Evolutionary conservation across 2,329 filamentous ascomycete genomes (phyloP).

Genomic region (Diaporthe ampelina): DNA sequence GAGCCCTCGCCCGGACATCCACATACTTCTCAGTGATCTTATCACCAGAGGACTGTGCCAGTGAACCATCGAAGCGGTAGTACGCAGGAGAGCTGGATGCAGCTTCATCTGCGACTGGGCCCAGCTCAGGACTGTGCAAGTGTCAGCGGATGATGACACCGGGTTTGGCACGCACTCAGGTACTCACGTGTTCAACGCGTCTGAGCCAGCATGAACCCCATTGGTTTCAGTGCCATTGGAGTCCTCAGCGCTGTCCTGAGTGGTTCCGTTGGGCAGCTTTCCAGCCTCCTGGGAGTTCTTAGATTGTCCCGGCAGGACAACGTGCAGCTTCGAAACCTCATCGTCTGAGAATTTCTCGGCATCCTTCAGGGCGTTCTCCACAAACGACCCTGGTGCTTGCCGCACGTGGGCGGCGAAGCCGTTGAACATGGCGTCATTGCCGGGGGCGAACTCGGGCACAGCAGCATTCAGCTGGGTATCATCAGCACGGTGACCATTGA

Average conservation of each 20-base stretch:
- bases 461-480: slow-evolving; percentile 72
- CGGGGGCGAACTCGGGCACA: slow-evolving; percentile 73
- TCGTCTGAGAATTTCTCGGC: slow-evolving; percentile 51
- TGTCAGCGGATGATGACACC: slow-evolving; percentile 25
- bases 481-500: slow-evolving; percentile 57
- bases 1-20: slow-evolving; percentile 56
- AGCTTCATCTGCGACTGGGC: slow-evolving; percentile 31
- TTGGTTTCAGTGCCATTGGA: slow-evolving; percentile 31
- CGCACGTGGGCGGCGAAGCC: slow-evolving; percentile 4
- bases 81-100: slow-evolving; percentile 33
- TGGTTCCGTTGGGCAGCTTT: slow-evolving; percentile 36
- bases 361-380: slow-evolving; percentile 45
- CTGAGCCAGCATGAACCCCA: slow-evolving; percentile 28
- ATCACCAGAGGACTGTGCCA: slow-evolving; percentile 38
- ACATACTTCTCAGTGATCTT: slow-evolving; percentile 46
- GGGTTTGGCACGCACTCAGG: not conserved
- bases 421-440: slow-evolving; percentile 19
- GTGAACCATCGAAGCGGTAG: slow-evolving; percentile 34
- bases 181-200: slow-evolving; percentile 36
- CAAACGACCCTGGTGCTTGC: slow-evolving; percentile 5
- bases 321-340: slow-evolving; percentile 49
- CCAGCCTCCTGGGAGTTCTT: slow-evolving; percentile 9
- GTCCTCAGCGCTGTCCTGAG: slow-evolving; percentile 20
- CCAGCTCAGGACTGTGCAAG: slow-evolving; percentile 38
- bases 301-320: slow-evolving; percentile 43